Percentiles rank a stretch among this genome's conserved stretches.
phyloP scores from a whole-genome alignment of 331 rosid species.

The Pyrus hybrid region DNA sequence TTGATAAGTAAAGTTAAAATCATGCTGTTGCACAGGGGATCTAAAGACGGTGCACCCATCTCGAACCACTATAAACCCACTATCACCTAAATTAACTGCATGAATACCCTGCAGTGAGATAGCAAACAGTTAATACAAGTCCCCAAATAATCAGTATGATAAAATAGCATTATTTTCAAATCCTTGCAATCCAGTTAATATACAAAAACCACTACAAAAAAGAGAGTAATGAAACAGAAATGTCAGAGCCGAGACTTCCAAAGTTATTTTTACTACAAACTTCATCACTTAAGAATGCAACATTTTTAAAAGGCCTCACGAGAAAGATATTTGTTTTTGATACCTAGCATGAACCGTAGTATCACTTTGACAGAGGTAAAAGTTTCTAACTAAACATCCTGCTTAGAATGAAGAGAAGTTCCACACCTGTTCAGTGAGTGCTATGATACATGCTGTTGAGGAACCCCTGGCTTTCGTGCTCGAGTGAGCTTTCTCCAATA shows the following conservation, averaged over 20 bases:
- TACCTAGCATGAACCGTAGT: neutral
- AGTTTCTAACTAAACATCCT: neutral
- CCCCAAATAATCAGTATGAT: neutral
- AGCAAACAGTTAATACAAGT: neutral
- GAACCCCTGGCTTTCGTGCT: conserved; percentile 88
- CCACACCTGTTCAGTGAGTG: conserved; percentile 80
- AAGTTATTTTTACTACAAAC: neutral
- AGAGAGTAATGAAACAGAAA: neutral
- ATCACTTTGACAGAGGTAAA: conserved; percentile 7
- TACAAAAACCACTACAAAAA: neutral
- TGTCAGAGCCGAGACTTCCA: neutral
- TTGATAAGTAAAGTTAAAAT: conserved; percentile 85
- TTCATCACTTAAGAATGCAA: neutral
- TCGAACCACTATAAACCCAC: conserved; percentile 91
- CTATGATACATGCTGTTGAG: conserved; percentile 93
- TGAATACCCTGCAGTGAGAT: conserved; percentile 54
- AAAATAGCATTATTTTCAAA: neutral
- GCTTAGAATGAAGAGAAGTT: conserved; percentile 6
- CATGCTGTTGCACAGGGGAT: conserved; percentile 94
- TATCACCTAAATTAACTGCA: conserved; percentile 88
- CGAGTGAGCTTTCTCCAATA: conserved; percentile 90
- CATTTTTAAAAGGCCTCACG: neutral
- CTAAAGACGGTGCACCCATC: conserved; percentile 78
- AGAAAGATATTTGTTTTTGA: neutral
- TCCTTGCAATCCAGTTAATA: neutral